Evolutionary conservation across 2,329 filamentous ascomycete species (phyloP).

Genomic region (Beauveria sp.): DNA sequence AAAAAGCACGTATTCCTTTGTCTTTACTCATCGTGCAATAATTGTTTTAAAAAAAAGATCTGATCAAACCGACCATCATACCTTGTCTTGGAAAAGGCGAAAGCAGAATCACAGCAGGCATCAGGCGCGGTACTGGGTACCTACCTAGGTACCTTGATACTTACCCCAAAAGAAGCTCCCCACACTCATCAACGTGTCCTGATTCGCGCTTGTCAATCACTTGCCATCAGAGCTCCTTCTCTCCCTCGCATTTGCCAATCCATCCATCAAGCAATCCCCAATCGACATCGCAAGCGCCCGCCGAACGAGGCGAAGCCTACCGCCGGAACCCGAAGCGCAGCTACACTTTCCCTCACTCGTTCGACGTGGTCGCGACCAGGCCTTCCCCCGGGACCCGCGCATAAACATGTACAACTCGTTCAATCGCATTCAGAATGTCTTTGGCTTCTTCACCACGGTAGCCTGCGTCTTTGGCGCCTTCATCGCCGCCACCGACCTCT

Average conservation of each 20-base stretch:
- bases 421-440: conserved; percentile 82
- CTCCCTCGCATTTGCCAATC: conserved; percentile 13
- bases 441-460: conserved; percentile 96
- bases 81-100: too few species aligned
- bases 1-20: too few species aligned
- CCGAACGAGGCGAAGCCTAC: not conserved
- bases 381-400: conserved; percentile 49
- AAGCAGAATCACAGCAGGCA: too few species aligned
- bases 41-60: too few species aligned
- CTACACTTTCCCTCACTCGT: not conserved
- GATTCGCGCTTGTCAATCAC: not conserved
- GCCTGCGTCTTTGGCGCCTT: conserved; percentile 72
- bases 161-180: not conserved
- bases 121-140: too few species aligned
- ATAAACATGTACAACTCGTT: conserved; percentile 89
- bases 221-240: not conserved
- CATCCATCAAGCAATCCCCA: not conserved
- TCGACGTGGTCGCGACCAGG: not conserved
- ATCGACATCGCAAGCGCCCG: not conserved
- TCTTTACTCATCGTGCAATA: too few species aligned
- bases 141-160: not conserved
- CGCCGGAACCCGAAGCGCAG: not conserved
- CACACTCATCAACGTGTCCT: conserved; percentile 12
- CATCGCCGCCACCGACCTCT: conserved; percentile 73
- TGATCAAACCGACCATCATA: too few species aligned